phyloP scores from a whole-genome alignment of 805 yeast genomes.

The Wilhelminamyces savonicus region DNA sequence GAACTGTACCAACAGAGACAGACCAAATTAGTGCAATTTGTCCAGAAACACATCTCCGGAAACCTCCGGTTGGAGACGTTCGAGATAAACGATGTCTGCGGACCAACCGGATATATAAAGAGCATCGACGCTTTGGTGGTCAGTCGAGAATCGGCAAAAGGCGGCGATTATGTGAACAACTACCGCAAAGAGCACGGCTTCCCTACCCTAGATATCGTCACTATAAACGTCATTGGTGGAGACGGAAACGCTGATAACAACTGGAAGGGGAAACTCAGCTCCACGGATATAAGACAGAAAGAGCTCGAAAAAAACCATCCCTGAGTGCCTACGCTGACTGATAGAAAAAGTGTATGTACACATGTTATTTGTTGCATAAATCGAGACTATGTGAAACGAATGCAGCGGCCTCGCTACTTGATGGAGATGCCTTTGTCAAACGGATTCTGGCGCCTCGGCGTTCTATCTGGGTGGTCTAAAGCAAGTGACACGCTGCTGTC shows the following conservation, averaged over 20 bases:
- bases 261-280: conserved; percentile 74
- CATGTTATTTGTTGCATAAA: no score
- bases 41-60: conserved; percentile 41
- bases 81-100: conserved; percentile 80
- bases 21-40: conserved; percentile 40
- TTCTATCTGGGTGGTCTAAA: conserved; percentile 83
- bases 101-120: conserved; percentile 78
- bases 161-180: conserved; percentile 69
- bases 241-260: conserved; percentile 20
- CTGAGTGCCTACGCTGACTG: no score
- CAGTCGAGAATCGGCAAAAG: conserved; percentile 71
- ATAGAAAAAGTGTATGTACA: no score
- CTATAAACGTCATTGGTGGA: conserved; percentile 52
- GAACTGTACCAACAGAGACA: conserved; percentile 54
- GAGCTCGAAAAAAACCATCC: conserved; percentile 11
- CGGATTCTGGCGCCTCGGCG: conserved; percentile 35
- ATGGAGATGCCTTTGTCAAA: conserved; percentile 40
- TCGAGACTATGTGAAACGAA: not conserved
- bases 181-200: conserved; percentile 54
- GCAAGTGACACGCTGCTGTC: conserved; percentile 53
- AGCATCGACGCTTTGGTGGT: conserved; percentile 77
- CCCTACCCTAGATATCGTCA: conserved; percentile 33
- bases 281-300: conserved; percentile 78
- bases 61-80: conserved; percentile 42
- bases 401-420: conserved; percentile 10